phyloP scores from a whole-genome alignment of 2,329 filamentous ascomycete species.

The Monilinia vaccinii-corymbosi region DNA sequence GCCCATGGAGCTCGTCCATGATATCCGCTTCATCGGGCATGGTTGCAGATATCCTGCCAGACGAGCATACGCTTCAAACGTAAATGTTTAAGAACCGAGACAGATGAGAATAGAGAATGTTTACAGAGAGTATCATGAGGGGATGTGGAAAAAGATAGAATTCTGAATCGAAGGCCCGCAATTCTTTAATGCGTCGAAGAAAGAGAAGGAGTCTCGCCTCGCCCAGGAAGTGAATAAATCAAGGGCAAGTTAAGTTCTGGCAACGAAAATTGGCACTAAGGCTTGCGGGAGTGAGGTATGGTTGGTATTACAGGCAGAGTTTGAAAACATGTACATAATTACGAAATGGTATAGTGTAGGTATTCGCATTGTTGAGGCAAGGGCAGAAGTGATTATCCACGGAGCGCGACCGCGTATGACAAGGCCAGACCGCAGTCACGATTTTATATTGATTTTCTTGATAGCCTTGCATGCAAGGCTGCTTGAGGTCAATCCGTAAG shows the following conservation, averaged over 20 bases:
- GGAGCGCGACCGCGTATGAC: conserved; percentile 10
- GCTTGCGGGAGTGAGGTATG: neutral
- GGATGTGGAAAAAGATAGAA: neutral
- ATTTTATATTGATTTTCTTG: neutral
- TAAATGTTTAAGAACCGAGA: neutral
- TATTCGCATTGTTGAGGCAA: neutral
- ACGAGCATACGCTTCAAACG: conserved; percentile 8
- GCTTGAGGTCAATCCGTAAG: neutral
- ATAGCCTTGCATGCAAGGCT: conserved; percentile 7
- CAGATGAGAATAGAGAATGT: neutral
- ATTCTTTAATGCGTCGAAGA: neutral
- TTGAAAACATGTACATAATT: neutral
- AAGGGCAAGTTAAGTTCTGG: neutral
- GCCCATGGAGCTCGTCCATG: conserved; percentile 27
- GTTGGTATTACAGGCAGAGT: neutral
- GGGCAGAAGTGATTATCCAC: neutral
- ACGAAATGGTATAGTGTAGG: neutral
- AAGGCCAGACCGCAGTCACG: neutral
- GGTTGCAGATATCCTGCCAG: conserved; percentile 11
- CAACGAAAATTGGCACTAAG: neutral
- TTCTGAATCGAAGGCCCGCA: neutral
- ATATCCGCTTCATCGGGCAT: conserved; percentile 26
- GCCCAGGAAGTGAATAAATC: neutral
- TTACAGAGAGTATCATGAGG: neutral
- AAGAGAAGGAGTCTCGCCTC: neutral